Evolutionary conservation across 139 green algal genomes (phyloP), one percentile per base, ranked within the genome.

Genomic region (Marvania coccoides): DNA sequence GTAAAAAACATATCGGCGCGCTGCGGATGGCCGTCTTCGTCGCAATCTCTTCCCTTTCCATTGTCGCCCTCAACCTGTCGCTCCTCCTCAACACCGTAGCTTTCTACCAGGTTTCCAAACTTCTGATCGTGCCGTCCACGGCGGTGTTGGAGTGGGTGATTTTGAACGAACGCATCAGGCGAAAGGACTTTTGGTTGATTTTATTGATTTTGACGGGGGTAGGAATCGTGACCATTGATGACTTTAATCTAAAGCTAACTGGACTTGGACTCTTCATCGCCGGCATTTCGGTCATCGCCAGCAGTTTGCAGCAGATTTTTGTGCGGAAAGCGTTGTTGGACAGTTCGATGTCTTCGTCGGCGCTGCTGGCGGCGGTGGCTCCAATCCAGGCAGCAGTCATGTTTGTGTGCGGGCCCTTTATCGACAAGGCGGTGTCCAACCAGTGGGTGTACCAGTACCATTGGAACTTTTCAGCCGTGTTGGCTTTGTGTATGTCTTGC

Each of bases 261-360:
- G 0, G 65, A 9, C n/a, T 80, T 13, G 91, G 91, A 29, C 57
- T 96, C 24, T 3, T 86, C 1, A 78, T 96, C 5, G 91, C 91
- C 3, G 79, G 65, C 10, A 42, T 97, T 8, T 87, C 75, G 1
- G 90, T 97, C 0, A 76, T 95, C 1, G 84, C 79, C n/a, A 91
- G 76, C 46, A 80, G 89, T 53, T 81, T 96, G 82, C 91, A 97
- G 75, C 91, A 97, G 71, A 95, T 97, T 61, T 74, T 95, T 33
- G 95, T 93, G 61, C 83, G 91, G 36, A 81, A 53, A 9, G 19
- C 40, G n/a, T 37, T 48, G 35, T n/a, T 34, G 14, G 12, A 62
- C 9, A n/a, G 55, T 24, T 33, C 54, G 26, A 31, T 62, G n/a
- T 53, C 31, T 8, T 12, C 39, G 13, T 36, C 34, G n/a, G 62